Percentiles rank a stretch among this genome's conserved stretches.
These are phyloP conservation scores for Proliferodiscus dingleyae DNA, from an alignment of 2,329 filamentous ascomycete genomes.

Conservation along the genomic window DNA sequence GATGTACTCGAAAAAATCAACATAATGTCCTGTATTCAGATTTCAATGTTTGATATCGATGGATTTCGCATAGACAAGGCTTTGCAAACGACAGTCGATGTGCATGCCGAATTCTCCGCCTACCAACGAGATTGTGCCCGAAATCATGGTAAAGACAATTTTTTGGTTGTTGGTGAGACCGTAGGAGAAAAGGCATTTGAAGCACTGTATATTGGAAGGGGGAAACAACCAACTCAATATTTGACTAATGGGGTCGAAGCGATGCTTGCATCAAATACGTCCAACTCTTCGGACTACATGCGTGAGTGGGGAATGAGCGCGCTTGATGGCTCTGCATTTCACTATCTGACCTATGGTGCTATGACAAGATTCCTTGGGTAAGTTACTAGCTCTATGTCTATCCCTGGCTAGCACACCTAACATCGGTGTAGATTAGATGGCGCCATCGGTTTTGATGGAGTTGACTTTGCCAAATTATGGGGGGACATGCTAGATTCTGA, in stretches of 20 bases:
- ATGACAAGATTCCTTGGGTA: slow-evolving; percentile 53
- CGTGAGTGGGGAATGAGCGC: slow-evolving; percentile 48
- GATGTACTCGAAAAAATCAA: slow-evolving; percentile 52
- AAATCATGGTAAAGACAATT: slow-evolving; percentile 54
- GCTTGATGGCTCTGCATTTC: slow-evolving; percentile 56
- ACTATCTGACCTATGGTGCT: slow-evolving; percentile 58
- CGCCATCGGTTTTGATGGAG: slow-evolving; percentile 26
- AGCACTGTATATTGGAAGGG: slow-evolving; percentile 55
- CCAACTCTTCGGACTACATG: slow-evolving; percentile 31
- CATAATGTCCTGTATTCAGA: slow-evolving; percentile 57
- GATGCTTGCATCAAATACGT: slow-evolving; percentile 6
- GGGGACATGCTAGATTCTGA: slow-evolving; percentile 51
- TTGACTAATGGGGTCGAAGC: slow-evolving; percentile 24
- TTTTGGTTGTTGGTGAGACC: slow-evolving; percentile 59
- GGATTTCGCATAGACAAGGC: slow-evolving; percentile 65
- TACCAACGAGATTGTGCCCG: slow-evolving; percentile 54
- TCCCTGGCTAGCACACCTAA: neutral
- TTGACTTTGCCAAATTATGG: slow-evolving; percentile 50
- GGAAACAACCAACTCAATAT: slow-evolving; percentile 44
- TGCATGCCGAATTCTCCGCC: slow-evolving; percentile 51
- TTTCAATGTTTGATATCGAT: slow-evolving; percentile 57
- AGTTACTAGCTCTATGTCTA: neutral
- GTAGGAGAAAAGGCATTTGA: slow-evolving; percentile 57
- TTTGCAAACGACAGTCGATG: slow-evolving; percentile 57
- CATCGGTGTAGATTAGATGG: slow-evolving; percentile 41